Evolutionary conservation across 805 yeast genomes (phyloP), one percentile per base, ranked within the genome.

Genomic region (Vanderwaltozyma tropicalis): DNA sequence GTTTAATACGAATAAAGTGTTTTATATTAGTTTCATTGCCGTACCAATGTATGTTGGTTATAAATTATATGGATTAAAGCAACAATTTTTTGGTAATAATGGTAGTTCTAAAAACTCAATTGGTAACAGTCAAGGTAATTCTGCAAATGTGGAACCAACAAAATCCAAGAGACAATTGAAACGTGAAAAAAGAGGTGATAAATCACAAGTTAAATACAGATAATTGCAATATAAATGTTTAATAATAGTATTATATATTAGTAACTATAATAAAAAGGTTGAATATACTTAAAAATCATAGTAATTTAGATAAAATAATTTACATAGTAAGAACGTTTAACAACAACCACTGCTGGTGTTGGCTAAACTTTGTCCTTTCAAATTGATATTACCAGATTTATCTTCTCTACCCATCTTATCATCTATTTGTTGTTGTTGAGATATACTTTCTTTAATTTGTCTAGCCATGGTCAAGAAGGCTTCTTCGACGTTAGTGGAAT

Each of bases 381-480:
- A 68, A 61, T 80, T 81, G 45, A 83, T 85, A 52, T 74, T 71
- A 8, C 35, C 32, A 3, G 32, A 19, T 61, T 78, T 80, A 46
- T 69, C 72, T 49, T 52, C 54, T 31, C 47, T 44, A 53, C 66
- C 56, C 66, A 62, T 42, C 68, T 71, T 50, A 30, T 31, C 28
- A 27, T 37, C 39, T n/a, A 37, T 28, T 31, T 37, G 35, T 27
- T 38, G 34, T 67, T 74, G 56, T 73, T 69, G 79, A 30, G 89
- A 80, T 85, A 92, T 86, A 59, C 87, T 87, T 47, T 94, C 92
- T 71, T 92, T 92, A 61, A 92, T 92, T 63, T 92, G 96, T 63
- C 95, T 82, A 10, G 97, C 95, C 98, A 92, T 92, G 49, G 96
- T 87, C 71, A 85, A 78, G 68, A 92, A 92, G 11, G 97, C 97